phyloP scores from a whole-genome alignment of 345 rosid genomes.

The Aquilaria malaccensis region DNA sequence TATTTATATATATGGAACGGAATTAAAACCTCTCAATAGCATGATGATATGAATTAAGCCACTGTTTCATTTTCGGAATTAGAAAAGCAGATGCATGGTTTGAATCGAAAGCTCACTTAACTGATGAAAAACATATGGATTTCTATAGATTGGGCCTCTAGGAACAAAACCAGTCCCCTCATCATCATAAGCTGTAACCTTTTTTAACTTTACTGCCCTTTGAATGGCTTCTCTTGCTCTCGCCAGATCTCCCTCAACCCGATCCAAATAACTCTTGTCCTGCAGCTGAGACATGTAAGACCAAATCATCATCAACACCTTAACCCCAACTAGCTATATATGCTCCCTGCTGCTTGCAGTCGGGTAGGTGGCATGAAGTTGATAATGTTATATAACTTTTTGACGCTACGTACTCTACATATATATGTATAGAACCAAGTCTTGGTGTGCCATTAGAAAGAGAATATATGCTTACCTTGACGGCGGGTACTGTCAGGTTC shows the following conservation, averaged over 20 bases:
- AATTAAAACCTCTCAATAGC: too few relatives aligned
- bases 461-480: too few relatives aligned
- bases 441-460: too few relatives aligned
- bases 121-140: conserved; percentile 54
- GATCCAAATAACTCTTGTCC: conserved; percentile 22
- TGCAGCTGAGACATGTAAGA: neutral
- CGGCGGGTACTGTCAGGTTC: too few relatives aligned
- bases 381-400: too few relatives aligned
- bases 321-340: too few relatives aligned
- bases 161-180: conserved; percentile 25
- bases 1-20: neutral
- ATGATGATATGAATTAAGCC: too few relatives aligned
- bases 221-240: conserved; percentile 39
- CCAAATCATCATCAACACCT: too few relatives aligned
- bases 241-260: conserved; percentile 29
- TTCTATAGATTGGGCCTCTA: conserved; percentile 43
- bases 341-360: too few relatives aligned
- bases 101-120: conserved; percentile 19
- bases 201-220: conserved; percentile 28
- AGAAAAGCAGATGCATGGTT: neutral
- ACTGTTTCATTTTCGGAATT: neutral
- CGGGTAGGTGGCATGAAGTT: too few relatives aligned
- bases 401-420: too few relatives aligned
- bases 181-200: conserved; percentile 24
- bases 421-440: too few relatives aligned